These are phyloP conservation scores for Vigna unguiculata DNA, from an alignment of 306 rosid species.

Conservation along the genomic window DNA sequence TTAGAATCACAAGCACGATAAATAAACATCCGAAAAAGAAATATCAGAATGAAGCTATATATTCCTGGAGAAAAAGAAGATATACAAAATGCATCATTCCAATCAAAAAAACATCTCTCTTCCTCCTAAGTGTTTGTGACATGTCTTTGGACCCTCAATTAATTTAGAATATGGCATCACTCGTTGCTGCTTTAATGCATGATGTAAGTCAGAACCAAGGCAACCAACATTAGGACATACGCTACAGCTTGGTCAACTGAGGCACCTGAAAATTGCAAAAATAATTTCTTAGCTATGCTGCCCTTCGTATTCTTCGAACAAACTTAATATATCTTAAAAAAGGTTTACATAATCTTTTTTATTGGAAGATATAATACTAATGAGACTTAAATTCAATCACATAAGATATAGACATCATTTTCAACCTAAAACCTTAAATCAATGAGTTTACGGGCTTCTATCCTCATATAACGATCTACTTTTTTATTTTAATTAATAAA, in stretches of 20 bases:
- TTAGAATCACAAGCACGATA: neutral
- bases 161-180: neutral
- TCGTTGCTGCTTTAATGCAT: slow-evolving; percentile 59
- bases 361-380: too few relatives aligned
- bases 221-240: slow-evolving; percentile 72
- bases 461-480: too few relatives aligned
- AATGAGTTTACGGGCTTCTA: too few relatives aligned
- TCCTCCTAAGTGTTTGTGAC: slow-evolving; percentile 11
- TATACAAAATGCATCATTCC: neutral
- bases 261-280: slow-evolving; percentile 63
- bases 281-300: neutral
- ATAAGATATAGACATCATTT: too few relatives aligned
- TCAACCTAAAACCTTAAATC: too few relatives aligned
- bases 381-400: too few relatives aligned
- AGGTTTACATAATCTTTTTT: too few relatives aligned
- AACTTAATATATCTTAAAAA: too few relatives aligned
- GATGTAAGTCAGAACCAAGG: slow-evolving; percentile 75
- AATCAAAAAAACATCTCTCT: slow-evolving; percentile 20
- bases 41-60: neutral
- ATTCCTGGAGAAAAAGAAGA: slow-evolving; percentile 32
- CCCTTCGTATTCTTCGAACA: too few relatives aligned
- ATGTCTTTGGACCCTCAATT: neutral
- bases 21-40: neutral
- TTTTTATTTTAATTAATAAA: too few relatives aligned
- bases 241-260: slow-evolving; percentile 80